phyloP scores from a whole-genome alignment of 1,139 yeast genomes.

The Hyphopichia burtonii region DNA sequence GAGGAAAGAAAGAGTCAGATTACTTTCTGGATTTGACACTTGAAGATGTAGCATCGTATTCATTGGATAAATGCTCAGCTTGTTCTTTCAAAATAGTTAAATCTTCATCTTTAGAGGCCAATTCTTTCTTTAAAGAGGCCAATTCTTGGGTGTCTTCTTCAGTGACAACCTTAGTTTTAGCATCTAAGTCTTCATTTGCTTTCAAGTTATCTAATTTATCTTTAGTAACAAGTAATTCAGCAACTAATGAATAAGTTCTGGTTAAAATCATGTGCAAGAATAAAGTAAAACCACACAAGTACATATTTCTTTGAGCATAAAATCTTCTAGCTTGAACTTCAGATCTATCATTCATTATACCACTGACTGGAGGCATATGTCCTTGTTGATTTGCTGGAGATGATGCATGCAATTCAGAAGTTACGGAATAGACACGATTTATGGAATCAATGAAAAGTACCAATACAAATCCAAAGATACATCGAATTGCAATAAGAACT shows the following conservation, averaged over 20 bases:
- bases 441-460: conserved; percentile 86
- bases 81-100: conserved; percentile 69
- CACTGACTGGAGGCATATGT: conserved; percentile 16
- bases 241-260: conserved; percentile 82
- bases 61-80: conserved; percentile 63
- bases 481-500: conserved; percentile 75
- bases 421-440: conserved; percentile 75
- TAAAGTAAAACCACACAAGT: conserved; percentile 91
- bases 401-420: conserved; percentile 52
- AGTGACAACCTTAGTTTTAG: conserved; percentile 7
- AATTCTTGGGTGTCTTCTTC: conserved; percentile 38
- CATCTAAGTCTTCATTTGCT: conserved; percentile 16
- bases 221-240: conserved; percentile 63
- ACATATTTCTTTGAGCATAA: conserved; percentile 96
- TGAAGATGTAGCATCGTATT: conserved; percentile 48
- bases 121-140: conserved; percentile 49
- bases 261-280: conserved; percentile 83
- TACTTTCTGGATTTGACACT: conserved; percentile 2
- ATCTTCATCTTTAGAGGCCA: conserved; percentile 62
- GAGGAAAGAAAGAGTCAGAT: not conserved
- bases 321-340: conserved; percentile 89
- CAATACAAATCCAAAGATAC: conserved; percentile 79
- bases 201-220: conserved; percentile 57
- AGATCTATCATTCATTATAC: conserved; percentile 55
- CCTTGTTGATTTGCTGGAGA: conserved; percentile 17